Evolutionary conservation across 2,329 filamentous ascomycete species (phyloP), one percentile per base, ranked within the genome.

Genomic region (Hymenoscyphus fructigenus): DNA sequence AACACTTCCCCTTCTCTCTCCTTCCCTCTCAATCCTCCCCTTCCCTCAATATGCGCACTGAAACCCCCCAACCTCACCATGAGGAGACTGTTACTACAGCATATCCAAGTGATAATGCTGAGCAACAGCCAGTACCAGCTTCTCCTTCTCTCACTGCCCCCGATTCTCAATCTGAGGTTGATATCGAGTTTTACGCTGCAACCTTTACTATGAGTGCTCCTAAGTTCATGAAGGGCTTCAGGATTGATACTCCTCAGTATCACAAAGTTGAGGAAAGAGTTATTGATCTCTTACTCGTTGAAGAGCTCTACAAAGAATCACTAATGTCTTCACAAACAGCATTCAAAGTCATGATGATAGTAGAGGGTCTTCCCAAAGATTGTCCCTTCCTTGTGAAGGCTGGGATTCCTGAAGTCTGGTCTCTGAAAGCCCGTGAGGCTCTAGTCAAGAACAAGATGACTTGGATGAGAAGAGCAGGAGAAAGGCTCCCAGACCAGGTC

Each of bases 331-430:
- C 34, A 14, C 6, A 23, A 32, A 36, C 47, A 17, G 20, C 15
- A 2, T 55, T 56, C 9, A 28, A 28, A 28, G 26, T 28, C 3
- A 41, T 50, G 47, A 28, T 28, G 20, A 57, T 61, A 7, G 20
- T 38, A 0, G 47, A 61, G 17, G 29, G 6, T 26, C 50, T 61
- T 10, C 29, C 9, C 9, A 29, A 10, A 15, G 15, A 41, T 15
- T 61, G 56, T 29, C 60, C 60, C 7, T 57, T 36, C 32, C 36
- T 61, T 29, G 5, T 7, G 28, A 38, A 55, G 50, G 60, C 36
- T 28, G 60, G 60, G 34, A 59, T 59, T 14, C 57, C 57, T 2
- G 28, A 59, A 7, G n/a, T 26, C 32, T 59, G 32, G 57, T 34
- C 23, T 15, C 14, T 59, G 28, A 29, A 32, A 12, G 28, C 55